Evolutionary conservation across 805 yeast genomes (phyloP).

Genomic region (Saccharomycopsis amapae): DNA sequence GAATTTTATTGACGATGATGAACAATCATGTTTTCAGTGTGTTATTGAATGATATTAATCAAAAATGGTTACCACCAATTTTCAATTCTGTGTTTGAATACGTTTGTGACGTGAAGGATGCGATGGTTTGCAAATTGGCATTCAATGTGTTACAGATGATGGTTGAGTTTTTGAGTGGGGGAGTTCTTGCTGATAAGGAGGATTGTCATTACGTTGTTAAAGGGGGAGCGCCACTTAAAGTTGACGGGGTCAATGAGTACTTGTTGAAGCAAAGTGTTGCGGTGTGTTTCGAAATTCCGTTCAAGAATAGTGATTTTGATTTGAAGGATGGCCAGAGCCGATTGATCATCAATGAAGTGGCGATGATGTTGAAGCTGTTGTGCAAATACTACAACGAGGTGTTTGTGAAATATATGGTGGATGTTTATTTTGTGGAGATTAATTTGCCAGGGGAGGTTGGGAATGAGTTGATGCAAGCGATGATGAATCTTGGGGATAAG

Average conservation of each 20-base stretch:
- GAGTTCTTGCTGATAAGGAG: constrained; percentile 52
- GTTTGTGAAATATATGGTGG: constrained; percentile 47
- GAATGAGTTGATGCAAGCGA: constrained; percentile 52
- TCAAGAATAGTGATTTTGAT: constrained; percentile 57
- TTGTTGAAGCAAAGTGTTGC: constrained; percentile 62
- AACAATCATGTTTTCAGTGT: constrained; percentile 76
- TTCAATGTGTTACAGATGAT: constrained; percentile 62
- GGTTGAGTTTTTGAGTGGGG: constrained; percentile 58
- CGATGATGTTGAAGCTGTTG: constrained; percentile 59
- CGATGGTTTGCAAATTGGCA: constrained; percentile 60
- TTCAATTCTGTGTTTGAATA: constrained; percentile 58
- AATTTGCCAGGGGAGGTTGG: constrained; percentile 55
- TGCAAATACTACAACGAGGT: constrained; percentile 41
- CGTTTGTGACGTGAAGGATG: constrained; percentile 56
- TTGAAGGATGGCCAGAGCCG: constrained; percentile 75
- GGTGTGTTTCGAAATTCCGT: constrained; percentile 72
- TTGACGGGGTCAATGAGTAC: constrained; percentile 67
- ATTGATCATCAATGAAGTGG: constrained; percentile 65
- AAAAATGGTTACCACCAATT: constrained; percentile 42
- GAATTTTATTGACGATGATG: constrained; percentile 60
- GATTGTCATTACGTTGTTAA: constrained; percentile 41
- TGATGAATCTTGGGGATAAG: constrained; percentile 50
- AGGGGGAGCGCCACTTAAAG: constrained; percentile 35
- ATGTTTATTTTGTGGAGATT: constrained; percentile 40
- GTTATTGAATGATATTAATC: constrained; percentile 63